Evolutionary conservation across 495 filamentous ascomycete species (phyloP).

Genomic region (Penicillium longicatenatum): DNA sequence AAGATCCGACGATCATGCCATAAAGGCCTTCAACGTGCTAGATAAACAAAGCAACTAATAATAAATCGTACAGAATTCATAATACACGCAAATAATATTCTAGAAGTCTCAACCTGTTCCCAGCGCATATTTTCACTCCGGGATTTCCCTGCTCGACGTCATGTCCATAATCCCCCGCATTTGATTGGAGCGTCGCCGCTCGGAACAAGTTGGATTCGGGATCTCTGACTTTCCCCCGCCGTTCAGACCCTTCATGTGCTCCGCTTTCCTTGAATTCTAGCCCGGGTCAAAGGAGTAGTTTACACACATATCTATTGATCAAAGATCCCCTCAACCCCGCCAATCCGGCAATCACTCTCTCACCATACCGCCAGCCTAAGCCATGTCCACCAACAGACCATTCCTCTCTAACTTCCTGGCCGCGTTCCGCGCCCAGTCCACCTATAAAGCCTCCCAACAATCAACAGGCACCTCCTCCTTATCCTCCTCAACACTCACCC

Average conservation of each 20-base stretch:
- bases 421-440: slow-evolving; percentile 70
- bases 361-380: background rate
- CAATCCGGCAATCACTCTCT: background rate
- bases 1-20: too few relatives aligned
- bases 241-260: slow-evolving; percentile 8
- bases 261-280: slow-evolving; percentile 8
- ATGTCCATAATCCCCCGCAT: slow-evolving; percentile 24
- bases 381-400: slow-evolving; percentile 70
- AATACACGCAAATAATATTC: too few relatives aligned
- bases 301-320: background rate
- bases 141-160: slow-evolving; percentile 26
- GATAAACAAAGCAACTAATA: background rate
- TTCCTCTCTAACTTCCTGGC: slow-evolving; percentile 87
- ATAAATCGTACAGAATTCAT: too few relatives aligned
- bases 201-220: slow-evolving; percentile 20
- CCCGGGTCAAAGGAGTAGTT: slow-evolving; percentile 12
- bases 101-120: background rate
- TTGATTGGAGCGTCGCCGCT: slow-evolving; percentile 26
- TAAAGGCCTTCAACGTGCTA: too few relatives aligned
- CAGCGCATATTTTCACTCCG: slow-evolving; percentile 8
- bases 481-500: slow-evolving; percentile 39
- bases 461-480: slow-evolving; percentile 29
- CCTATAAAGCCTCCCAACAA: slow-evolving; percentile 45
- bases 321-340: slow-evolving; percentile 3
- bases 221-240: slow-evolving; percentile 14